phyloP scores from a whole-genome alignment of 768 basidiomycete genomes.

The Leucogyrophana mollusca region DNA sequence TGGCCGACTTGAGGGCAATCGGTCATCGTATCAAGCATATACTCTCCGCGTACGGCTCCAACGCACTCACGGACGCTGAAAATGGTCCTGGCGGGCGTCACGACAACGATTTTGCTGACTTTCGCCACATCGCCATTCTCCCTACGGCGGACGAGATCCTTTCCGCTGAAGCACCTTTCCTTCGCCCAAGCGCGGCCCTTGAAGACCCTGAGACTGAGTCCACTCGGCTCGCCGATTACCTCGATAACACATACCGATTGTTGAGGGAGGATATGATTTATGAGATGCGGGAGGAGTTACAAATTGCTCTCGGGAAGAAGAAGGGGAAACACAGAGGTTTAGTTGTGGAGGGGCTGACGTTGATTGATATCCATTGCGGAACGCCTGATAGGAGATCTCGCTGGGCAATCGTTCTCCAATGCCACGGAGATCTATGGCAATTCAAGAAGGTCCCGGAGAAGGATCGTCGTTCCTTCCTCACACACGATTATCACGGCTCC shows the following conservation, averaged over 20 bases:
- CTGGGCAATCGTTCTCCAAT: conserved; percentile 43
- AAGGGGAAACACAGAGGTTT: conserved; percentile 39
- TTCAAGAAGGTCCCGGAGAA: conserved; percentile 30
- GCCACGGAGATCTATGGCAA: conserved; percentile 34
- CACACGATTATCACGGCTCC: conserved; percentile 31
- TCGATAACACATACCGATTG: conserved; percentile 68
- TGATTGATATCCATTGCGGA: conserved; percentile 35
- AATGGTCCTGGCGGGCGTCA: conserved; percentile 61
- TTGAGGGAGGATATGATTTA: conserved; percentile 62
- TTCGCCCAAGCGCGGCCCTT: conserved; percentile 42
- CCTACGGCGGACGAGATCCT: conserved; percentile 60
- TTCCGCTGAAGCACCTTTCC: conserved; percentile 44
- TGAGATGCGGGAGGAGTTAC: conserved; percentile 56
- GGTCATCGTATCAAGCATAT: conserved; percentile 42
- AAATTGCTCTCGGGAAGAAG: conserved; percentile 37
- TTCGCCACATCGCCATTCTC: conserved; percentile 58
- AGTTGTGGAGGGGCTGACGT: conserved; percentile 34
- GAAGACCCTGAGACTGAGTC: conserved; percentile 41
- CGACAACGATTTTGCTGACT: conserved; percentile 65
- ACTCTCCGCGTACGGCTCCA: conserved; percentile 23
- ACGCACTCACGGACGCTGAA: conserved; percentile 14
- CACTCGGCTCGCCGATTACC: conserved; percentile 43
- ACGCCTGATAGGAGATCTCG: conserved; percentile 24
- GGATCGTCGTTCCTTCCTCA: conserved; percentile 37
- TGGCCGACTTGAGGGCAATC: conserved; percentile 22